Base-by-base conservation (phyloP, 805 yeast genomes). In the Teunomyces atbi region DNA sequence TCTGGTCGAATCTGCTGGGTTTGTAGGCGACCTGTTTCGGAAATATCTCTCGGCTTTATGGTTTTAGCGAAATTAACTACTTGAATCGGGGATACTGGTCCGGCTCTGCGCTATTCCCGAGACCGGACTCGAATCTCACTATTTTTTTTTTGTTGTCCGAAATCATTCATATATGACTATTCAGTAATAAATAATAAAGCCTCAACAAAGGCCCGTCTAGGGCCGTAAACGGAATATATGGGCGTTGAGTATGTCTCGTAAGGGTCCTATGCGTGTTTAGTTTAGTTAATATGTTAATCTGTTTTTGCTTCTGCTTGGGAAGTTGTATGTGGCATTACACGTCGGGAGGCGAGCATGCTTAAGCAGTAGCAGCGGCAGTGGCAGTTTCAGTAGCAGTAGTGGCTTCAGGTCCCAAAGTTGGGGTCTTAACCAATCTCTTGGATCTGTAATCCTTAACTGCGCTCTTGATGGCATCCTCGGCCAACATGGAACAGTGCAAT, bases 381-480 rank as follows among this genome's bases (percentile, higher is more conserved):
- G 26, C 7, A 30, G 33, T 13, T 10, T 20, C 47, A 12, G 44
- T 12, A 19, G 45, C 30, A 4, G 21, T 36, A 4, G 21, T 36
- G 23, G 46, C 44, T 12, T 42, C 45, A 3, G 49, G 49, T 12
- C 89, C 89, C 53, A 83, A 71, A 44, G 88, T 83, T 41, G 86
- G 77, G 61, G 69, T 68, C 56, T 64, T 61, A 49, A 53, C 48
- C 55, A 64, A 52, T 69, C 96, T 82, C 84, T 94, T 94, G 43
- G 89, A 69, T 69, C 81, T 84, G 78, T 92, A 94, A 69, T 94
- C 98, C 73, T 89, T 90, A 57, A 94, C 90, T 11, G 99, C 99
- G 44, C 91, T 84, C 77, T 94, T 92, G 68, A 94, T 94, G 43
- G 99, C 99, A 62, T 94, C 99, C 69, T 94, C 99, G 13, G 99